Conservation (phyloP, 495 filamentous ascomycete genomes). For the Delitschia confertaspora region DNA sequence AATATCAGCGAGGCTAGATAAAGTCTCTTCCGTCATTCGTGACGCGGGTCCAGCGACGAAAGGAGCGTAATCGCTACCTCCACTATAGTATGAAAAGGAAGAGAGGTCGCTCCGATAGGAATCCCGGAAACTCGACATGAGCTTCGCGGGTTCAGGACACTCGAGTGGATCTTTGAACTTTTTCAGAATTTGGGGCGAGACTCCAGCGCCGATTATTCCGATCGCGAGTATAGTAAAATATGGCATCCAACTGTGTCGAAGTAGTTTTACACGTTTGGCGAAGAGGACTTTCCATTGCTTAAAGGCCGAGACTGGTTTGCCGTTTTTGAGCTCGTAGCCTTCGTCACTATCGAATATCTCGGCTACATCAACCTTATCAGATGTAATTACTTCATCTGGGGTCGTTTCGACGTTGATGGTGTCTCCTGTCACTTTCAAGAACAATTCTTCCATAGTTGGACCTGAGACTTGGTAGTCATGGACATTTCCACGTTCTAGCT, state of each 20-base stretch:
- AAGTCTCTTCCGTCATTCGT: background rate
- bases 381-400: background rate
- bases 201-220: conserved; percentile 13
- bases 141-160: conserved; percentile 1
- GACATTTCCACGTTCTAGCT: conserved; percentile 53
- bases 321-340: conserved; percentile 1
- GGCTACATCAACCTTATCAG: background rate
- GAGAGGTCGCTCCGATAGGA: conserved; percentile 2
- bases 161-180: conserved; percentile 12
- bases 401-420: background rate
- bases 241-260: conserved; percentile 8
- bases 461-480: conserved; percentile 68
- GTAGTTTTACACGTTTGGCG: conserved; percentile 8
- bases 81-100: too few species aligned
- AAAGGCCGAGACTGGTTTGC: conserved; percentile 3
- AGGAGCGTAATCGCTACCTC: too few species aligned
- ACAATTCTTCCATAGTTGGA: conserved; percentile 81
- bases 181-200: conserved; percentile 9
- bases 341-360: background rate
- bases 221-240: conserved; percentile 9
- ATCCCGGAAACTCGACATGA: background rate
- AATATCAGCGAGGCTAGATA: conserved; percentile 4
- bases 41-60: too few species aligned
- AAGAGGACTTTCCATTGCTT: conserved; percentile 13
- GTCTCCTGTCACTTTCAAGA: conserved; percentile 72